These are phyloP conservation scores for Coemansia sp. DNA, from an alignment of 192 early-diverging fungal genomes.

Conservation along the genomic window DNA sequence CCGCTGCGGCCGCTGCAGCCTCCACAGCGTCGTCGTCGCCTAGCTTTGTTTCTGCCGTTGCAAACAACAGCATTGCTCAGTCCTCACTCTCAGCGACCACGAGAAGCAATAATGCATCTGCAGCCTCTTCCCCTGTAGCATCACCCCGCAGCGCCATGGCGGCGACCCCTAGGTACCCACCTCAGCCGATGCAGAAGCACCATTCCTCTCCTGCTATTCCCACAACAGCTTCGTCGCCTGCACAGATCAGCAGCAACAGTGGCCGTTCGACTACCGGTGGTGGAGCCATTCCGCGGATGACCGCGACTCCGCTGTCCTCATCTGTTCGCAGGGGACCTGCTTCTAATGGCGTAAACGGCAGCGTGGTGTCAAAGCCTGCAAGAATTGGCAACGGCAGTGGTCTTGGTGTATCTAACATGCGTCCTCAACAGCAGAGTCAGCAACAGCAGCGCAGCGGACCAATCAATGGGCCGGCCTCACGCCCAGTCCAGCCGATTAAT, in stretches of 20 bases:
- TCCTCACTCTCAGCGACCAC: not conserved
- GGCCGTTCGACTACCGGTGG: not conserved
- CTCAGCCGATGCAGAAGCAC: not conserved
- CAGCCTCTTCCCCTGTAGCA: not conserved
- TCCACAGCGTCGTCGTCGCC: constrained; percentile 17
- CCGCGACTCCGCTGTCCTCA: not conserved
- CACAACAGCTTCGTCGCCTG: not conserved
- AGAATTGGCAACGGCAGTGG: not conserved
- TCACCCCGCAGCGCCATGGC: not conserved
- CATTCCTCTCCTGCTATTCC: not conserved
- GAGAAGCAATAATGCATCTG: not conserved
- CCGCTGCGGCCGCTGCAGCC: constrained; percentile 37
- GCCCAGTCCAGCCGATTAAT: constrained; percentile 2
- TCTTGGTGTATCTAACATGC: not conserved
- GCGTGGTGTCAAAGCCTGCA: not conserved
- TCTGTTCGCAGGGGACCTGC: not conserved
- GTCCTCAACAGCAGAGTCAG: constrained; percentile 1
- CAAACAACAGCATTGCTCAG: not conserved
- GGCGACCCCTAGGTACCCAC: not conserved
- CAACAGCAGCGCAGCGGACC: constrained; percentile 3
- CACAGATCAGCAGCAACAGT: not conserved
- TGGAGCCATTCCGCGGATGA: not conserved
- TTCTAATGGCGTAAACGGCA: not conserved
- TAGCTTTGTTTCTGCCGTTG: not conserved
- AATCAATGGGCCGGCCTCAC: not conserved